Base-by-base conservation (phyloP, 1,139 yeast genomes). In the Candida sp. region DNA sequence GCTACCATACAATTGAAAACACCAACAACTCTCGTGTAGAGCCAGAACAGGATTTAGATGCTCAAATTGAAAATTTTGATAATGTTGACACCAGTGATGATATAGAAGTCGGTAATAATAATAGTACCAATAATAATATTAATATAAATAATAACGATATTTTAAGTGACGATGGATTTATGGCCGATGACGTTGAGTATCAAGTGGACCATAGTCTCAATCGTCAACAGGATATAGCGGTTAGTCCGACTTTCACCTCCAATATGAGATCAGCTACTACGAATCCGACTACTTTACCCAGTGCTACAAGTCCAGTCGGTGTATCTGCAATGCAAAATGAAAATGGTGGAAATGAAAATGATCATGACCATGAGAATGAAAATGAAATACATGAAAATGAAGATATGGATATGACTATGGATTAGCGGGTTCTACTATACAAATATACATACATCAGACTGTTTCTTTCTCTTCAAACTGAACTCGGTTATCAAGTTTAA, bases 121-220 rank as follows among this genome's bases (percentile, higher is more conserved):
- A 22, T n/a, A 19, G 5, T 19, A 22, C 33, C 29, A 36, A 36
- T 15, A 4, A 60, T 77, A 5, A 71, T 75, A 2, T 9, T 30
- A 66, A 73, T 46, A 70, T 22, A 15, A 23, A 27, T 21, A 12
- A 8, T 11, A 19, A 34, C 41, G 36, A 15, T 21, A n/a, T 39
- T 9, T 39, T 25, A 71, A 63, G 39, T 36, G 71, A 66, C 46
- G 70, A 64, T 44, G 76, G 75, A 22, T 70, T 77, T 49, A 79
- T 79, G 83, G 84, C 82, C 1, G 77, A 73, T 39, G 79, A 74
- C 25, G 84, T 78, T 36, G 84, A 79, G 52, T 78, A 78, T 50
- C 83, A 79, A 51, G 68, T 70, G 40, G 82, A 78, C 51, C 82
- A 77, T 48, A 73, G 76, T 39, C 61, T 73, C 5, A 49, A 49